Conservation (phyloP, 345 rosid genomes). For the Excoecaria agallocha region DNA sequence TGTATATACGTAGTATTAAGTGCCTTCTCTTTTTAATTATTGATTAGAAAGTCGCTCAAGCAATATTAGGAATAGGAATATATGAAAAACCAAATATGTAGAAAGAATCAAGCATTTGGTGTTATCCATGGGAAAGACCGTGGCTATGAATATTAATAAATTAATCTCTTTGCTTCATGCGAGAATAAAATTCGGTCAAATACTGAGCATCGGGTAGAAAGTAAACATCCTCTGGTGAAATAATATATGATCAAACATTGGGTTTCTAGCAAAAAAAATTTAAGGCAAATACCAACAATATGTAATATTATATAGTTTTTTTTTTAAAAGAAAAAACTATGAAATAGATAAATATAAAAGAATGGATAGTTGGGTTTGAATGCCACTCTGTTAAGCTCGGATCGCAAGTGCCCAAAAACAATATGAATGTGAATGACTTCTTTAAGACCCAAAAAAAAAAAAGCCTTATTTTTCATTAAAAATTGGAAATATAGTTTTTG, state of each 20-base stretch:
- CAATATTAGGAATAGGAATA: not conserved
- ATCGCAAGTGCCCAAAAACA: conserved; percentile 39
- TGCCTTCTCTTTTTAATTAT: no score
- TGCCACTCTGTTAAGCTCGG: conserved; percentile 51
- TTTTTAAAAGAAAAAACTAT: no score
- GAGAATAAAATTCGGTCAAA: conserved; percentile 32
- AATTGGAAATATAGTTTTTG: not conserved
- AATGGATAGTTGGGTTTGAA: conserved; percentile 1
- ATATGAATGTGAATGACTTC: conserved; percentile 14
- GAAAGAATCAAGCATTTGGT: conserved; percentile 1
- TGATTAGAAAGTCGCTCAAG: no score
- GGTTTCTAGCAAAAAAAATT: conserved; percentile 23
- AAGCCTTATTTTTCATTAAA: conserved; percentile 1
- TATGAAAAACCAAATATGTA: not conserved
- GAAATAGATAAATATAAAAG: not conserved
- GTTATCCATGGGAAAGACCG: not conserved
- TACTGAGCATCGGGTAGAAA: conserved; percentile 4
- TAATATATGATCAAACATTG: conserved; percentile 33
- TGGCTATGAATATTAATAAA: not conserved
- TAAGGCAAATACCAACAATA: not conserved
- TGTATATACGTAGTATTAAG: no score
- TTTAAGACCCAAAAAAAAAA: conserved; percentile 28
- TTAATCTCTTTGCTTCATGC: not conserved
- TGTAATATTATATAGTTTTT: no score
- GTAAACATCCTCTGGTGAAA: conserved; percentile 12